Conservation (phyloP, 2,329 filamentous ascomycete species). For the Trichoderma aggressivum region DNA sequence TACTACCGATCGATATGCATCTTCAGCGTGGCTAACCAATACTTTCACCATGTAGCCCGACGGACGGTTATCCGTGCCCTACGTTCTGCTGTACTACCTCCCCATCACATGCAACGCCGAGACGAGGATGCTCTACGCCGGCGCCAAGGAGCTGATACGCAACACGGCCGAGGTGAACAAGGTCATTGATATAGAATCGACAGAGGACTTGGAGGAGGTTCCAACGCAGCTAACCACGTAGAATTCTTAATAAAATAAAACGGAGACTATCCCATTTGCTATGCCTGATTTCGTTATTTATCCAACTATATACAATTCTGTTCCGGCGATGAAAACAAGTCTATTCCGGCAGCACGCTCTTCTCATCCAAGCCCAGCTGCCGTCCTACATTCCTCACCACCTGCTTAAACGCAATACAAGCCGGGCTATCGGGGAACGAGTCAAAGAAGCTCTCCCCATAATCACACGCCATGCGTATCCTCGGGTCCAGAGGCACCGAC, state of each 20-base stretch:
- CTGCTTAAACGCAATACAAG: slow-evolving; percentile 73
- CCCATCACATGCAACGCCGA: slow-evolving; percentile 87
- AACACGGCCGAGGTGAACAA: slow-evolving; percentile 87
- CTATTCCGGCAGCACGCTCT: slow-evolving; percentile 46
- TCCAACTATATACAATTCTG: background rate
- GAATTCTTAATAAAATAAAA: slow-evolving; percentile 19
- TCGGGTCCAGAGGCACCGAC: slow-evolving; percentile 83
- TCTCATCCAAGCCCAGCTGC: slow-evolving; percentile 61
- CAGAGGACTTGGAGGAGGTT: slow-evolving; percentile 80
- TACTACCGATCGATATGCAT: too few species aligned
- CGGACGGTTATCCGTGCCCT: slow-evolving; percentile 83
- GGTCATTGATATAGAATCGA: slow-evolving; percentile 78
- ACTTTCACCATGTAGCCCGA: slow-evolving; percentile 58
- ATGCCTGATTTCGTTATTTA: slow-evolving; percentile 6
- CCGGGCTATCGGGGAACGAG: slow-evolving; percentile 87
- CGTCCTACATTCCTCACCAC: slow-evolving; percentile 73
- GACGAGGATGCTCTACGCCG: slow-evolving; percentile 88
- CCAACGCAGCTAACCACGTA: slow-evolving; percentile 56
- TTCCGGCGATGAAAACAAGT: background rate
- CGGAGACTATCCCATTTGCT: background rate
- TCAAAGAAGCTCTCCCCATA: slow-evolving; percentile 98
- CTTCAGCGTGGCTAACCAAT: background rate
- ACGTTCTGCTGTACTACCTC: slow-evolving; percentile 92
- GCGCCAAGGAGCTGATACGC: slow-evolving; percentile 92
- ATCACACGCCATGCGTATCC: slow-evolving; percentile 95